phyloP scores from a whole-genome alignment of 1,284 basidiomycete genomes.

The Leccinum subfulvum region DNA sequence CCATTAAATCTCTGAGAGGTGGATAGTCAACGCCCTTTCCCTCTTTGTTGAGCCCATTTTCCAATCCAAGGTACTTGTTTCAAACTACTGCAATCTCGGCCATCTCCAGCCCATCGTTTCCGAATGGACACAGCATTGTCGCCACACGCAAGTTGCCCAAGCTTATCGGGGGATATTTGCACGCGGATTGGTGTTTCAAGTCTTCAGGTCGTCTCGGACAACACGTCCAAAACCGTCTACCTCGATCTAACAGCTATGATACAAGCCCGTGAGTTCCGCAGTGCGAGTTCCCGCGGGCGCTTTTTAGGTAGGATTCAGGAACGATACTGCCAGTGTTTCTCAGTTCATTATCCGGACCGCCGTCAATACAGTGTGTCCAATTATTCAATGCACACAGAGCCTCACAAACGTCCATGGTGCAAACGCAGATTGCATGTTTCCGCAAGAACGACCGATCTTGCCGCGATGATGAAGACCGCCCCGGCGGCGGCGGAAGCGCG shows the following conservation, averaged over 20 bases:
- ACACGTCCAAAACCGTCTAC: neutral
- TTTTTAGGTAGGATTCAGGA: neutral
- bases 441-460: constrained; percentile 1
- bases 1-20: neutral
- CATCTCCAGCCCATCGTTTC: constrained; percentile 3
- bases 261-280: neutral
- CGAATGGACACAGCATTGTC: neutral
- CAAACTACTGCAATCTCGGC: neutral
- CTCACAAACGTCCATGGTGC: neutral
- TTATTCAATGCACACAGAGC: neutral
- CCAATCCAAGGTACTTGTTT: neutral
- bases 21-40: neutral
- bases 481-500: constrained; percentile 5
- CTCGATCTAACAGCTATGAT: neutral
- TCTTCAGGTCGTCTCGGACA: constrained; percentile 1
- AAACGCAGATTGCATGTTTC: neutral
- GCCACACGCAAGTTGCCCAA: constrained; percentile 1
- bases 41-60: neutral
- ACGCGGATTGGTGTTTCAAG: constrained; percentile 4
- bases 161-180: constrained; percentile 3
- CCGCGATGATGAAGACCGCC: constrained; percentile 6
- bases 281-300: neutral
- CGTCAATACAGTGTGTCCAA: neutral
- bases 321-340: neutral
- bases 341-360: neutral